Conservation (phyloP, 2,329 filamentous ascomycete genomes). For the Daldinia sp. region DNA sequence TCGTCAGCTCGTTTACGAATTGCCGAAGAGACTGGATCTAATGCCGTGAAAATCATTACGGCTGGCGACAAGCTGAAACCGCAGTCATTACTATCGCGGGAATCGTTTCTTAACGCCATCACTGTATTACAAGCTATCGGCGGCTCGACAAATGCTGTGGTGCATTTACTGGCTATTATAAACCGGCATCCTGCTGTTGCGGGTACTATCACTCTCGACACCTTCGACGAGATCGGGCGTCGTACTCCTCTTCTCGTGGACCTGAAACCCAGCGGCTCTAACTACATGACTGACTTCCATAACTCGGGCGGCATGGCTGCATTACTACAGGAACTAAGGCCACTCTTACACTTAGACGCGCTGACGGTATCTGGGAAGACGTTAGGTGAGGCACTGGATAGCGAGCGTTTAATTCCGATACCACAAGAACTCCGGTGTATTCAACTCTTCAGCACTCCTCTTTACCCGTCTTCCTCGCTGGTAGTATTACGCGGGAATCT, state of each 20-base stretch:
- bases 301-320: slow-evolving; percentile 86
- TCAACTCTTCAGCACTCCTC: slow-evolving; percentile 67
- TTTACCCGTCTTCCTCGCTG: slow-evolving; percentile 80
- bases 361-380: slow-evolving; percentile 86
- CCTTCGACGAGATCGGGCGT: slow-evolving; percentile 79
- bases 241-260: slow-evolving; percentile 84
- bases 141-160: slow-evolving; percentile 84
- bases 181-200: slow-evolving; percentile 74
- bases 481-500: slow-evolving; percentile 86
- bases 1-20: slow-evolving; percentile 82
- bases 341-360: slow-evolving; percentile 78
- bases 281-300: slow-evolving; percentile 91
- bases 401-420: slow-evolving; percentile 67
- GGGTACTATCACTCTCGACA: slow-evolving; percentile 72
- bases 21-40: slow-evolving; percentile 74
- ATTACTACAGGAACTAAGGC: slow-evolving; percentile 79
- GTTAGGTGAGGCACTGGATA: slow-evolving; percentile 78
- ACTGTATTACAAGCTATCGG: slow-evolving; percentile 87
- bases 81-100: slow-evolving; percentile 73
- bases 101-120: slow-evolving; percentile 84
- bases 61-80: slow-evolving; percentile 75
- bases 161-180: slow-evolving; percentile 87
- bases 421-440: slow-evolving; percentile 59
- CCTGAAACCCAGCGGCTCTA: slow-evolving; percentile 84
- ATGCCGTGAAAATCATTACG: slow-evolving; percentile 70